Evolutionary conservation across 176 grass and related monocot genomes (phyloP).

Genomic region (Urochloa ruziziensis): DNA sequence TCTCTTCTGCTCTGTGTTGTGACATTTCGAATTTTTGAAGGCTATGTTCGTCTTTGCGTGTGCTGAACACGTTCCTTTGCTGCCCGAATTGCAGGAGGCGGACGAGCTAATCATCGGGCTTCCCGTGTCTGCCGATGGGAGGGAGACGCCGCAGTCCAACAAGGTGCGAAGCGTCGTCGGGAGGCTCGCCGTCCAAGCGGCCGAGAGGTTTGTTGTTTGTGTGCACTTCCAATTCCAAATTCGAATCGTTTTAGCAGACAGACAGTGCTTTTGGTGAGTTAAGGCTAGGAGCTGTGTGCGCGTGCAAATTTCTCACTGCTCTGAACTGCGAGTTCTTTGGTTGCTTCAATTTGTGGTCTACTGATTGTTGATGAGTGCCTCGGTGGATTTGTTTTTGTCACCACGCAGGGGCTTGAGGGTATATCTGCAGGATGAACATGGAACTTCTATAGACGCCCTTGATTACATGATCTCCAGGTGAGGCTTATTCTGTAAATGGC

Average conservation of each 20-base stretch:
- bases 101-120: conserved; percentile 72
- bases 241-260: too few relatives aligned
- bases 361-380: conserved; percentile 15
- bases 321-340: neutral
- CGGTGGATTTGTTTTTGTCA: conserved; percentile 26
- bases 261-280: neutral
- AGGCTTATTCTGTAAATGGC: neutral
- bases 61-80: neutral
- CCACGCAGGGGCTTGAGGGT: conserved; percentile 80
- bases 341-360: conserved; percentile 16
- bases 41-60: neutral
- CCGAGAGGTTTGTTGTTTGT: conserved; percentile 46
- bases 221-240: neutral
- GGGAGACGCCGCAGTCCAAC: conserved; percentile 73
- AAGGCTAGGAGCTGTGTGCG: neutral
- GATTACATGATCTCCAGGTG: conserved; percentile 85
- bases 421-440: conserved; percentile 79
- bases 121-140: conserved; percentile 53
- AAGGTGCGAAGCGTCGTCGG: conserved; percentile 76
- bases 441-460: conserved; percentile 74
- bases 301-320: neutral
- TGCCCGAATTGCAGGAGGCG: conserved; percentile 27
- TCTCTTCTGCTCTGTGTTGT: neutral
- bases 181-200: conserved; percentile 72
- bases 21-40: neutral